Percentiles rank a stretch among this genome's conserved stretches.
Conservation (phyloP, 2,329 filamentous ascomycete species). For the Tolypocladium endophyticum region DNA sequence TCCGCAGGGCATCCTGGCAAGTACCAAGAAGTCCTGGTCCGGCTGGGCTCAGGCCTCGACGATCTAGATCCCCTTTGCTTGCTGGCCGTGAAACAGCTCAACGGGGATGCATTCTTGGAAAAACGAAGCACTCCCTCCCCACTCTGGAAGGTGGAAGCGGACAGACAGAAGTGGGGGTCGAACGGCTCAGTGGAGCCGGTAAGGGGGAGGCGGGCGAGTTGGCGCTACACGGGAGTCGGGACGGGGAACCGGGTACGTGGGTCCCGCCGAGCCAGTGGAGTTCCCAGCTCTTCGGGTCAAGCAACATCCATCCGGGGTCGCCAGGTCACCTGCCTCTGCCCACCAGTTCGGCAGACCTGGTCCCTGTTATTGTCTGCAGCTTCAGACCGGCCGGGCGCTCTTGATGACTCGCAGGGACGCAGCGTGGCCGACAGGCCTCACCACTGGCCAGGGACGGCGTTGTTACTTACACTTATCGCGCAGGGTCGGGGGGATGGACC, state of each 20-base stretch:
- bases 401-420: neutral
- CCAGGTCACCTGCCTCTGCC: neutral
- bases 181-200: neutral
- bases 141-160: neutral
- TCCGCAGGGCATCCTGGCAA: neutral
- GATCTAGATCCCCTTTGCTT: neutral
- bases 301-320: neutral
- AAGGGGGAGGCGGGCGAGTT: neutral
- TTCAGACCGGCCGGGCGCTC: neutral
- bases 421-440: neutral
- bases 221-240: neutral
- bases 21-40: neutral
- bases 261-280: neutral
- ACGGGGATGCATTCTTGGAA: neutral
- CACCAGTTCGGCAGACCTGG: neutral
- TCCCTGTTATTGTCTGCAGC: neutral
- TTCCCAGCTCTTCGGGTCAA: neutral
- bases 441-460: neutral
- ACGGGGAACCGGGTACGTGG: conserved; percentile 5
- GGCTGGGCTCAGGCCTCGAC: neutral
- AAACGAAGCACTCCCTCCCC: neutral
- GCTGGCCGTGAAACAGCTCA: neutral
- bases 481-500: neutral
- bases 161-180: neutral
- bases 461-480: neutral